Conservation (phyloP, 345 rosid genomes). For the Eutrema yunnanense region DNA sequence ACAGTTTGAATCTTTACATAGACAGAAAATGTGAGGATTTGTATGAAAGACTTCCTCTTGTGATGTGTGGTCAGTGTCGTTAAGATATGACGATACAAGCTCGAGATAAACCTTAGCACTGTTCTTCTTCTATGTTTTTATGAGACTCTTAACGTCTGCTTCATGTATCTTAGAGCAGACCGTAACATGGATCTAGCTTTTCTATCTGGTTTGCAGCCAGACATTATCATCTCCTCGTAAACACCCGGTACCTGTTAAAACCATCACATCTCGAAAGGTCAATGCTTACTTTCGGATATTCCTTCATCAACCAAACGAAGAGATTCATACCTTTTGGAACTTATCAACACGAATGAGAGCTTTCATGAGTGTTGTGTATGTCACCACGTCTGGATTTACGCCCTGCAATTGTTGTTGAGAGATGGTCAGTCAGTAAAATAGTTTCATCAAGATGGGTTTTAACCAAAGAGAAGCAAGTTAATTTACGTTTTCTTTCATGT, state of each 20-base stretch:
- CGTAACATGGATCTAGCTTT: constrained; percentile 96
- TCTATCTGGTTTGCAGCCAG: constrained; percentile 84
- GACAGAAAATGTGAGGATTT: constrained; percentile 7
- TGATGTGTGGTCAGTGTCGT: neutral
- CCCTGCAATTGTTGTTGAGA: constrained; percentile 44
- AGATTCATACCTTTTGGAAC: constrained; percentile 55
- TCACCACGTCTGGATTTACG: constrained; percentile 88
- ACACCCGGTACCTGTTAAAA: constrained; percentile 75
- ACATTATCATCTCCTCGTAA: constrained; percentile 85
- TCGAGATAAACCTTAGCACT: constrained; percentile 3
- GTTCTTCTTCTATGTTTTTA: constrained; percentile 5
- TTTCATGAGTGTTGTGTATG: constrained; percentile 94
- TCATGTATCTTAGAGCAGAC: constrained; percentile 90
- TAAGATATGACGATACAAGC: neutral
- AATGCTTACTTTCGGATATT: neutral
- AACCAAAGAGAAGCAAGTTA: constrained; percentile 10
- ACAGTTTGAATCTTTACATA: constrained; percentile 21
- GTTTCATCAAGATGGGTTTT: constrained; percentile 2
- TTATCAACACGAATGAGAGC: constrained; percentile 85
- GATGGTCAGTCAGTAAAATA: constrained; percentile 18
- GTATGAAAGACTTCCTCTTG: constrained; percentile 4
- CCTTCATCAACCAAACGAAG: neutral
- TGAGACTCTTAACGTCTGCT: constrained; percentile 48
- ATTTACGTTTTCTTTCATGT: constrained; percentile 85
- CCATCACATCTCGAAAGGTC: constrained; percentile 7